Evolutionary conservation across 2,329 filamentous ascomycete genomes (phyloP).

Genomic region (Hypoxylon sp.): DNA sequence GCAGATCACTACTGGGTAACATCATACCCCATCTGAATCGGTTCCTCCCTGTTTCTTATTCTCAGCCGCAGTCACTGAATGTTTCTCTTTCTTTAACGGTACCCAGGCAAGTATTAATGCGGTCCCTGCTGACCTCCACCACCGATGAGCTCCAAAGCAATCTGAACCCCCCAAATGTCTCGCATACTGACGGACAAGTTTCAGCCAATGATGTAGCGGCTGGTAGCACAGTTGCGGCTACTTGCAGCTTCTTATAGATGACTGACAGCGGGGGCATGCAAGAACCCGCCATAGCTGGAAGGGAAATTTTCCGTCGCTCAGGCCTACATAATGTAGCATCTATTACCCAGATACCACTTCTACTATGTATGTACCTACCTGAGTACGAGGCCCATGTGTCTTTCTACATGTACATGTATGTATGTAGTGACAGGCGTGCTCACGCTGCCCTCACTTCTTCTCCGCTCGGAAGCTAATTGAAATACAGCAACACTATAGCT

Average conservation of each 20-base stretch:
- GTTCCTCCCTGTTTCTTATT: slow-evolving; percentile 8
- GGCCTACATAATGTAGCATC: slow-evolving; percentile 32
- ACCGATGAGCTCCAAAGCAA: slow-evolving; percentile 33
- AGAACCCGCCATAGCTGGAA: slow-evolving; percentile 44
- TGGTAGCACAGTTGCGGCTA: slow-evolving; percentile 48
- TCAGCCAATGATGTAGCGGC: slow-evolving; percentile 48
- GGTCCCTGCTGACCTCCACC: slow-evolving; percentile 7
- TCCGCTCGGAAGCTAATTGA: slow-evolving; percentile 39
- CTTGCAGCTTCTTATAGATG: slow-evolving; percentile 49
- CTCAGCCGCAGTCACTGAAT: slow-evolving; percentile 17
- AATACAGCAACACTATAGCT: slow-evolving; percentile 18
- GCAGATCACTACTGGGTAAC: slow-evolving; percentile 4
- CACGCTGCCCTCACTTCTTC: slow-evolving; percentile 10
- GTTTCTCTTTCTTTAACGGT: slow-evolving; percentile 11
- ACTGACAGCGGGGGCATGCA: slow-evolving; percentile 53
- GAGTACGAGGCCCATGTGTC: slow-evolving; percentile 38
- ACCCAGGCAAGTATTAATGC: slow-evolving; percentile 2
- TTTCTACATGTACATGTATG: slow-evolving; percentile 19
- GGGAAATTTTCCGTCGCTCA: slow-evolving; percentile 49
- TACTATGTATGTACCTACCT: slow-evolving; percentile 7
- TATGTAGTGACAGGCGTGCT: slow-evolving; percentile 26
- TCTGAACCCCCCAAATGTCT: slow-evolving; percentile 45
- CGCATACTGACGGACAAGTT: slow-evolving; percentile 42
- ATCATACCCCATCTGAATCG: slow-evolving; percentile 11
- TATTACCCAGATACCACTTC: slow-evolving; percentile 18